Evolutionary conservation across 768 basidiomycete genomes (phyloP).

Genomic region (Auricularia sp.): DNA sequence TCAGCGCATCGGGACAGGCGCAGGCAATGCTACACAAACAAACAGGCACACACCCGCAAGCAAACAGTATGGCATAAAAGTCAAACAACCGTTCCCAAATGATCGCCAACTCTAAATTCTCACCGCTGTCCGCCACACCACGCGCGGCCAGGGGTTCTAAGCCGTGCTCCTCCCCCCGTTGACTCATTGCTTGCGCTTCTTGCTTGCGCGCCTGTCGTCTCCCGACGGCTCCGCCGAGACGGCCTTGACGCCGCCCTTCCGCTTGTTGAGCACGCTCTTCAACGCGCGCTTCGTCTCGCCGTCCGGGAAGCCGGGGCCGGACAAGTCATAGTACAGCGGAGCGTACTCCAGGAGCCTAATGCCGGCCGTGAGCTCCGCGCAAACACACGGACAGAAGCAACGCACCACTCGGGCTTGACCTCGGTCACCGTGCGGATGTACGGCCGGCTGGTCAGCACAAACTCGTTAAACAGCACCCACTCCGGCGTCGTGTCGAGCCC

Average conservation of each 20-base stretch:
- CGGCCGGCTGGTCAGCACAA: constrained; percentile 78
- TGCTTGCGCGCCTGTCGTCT: constrained; percentile 7
- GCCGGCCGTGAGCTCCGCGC: not conserved
- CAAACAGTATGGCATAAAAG: no score
- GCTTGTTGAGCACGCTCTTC: constrained; percentile 44
- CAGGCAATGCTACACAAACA: no score
- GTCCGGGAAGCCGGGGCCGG: constrained; percentile 39
- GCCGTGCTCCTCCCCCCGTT: not conserved
- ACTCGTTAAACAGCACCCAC: constrained; percentile 92
- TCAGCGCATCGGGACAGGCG: no score
- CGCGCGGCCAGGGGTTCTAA: no score
- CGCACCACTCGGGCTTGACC: constrained; percentile 76
- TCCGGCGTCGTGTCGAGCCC: constrained; percentile 81
- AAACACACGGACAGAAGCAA: constrained; percentile 4
- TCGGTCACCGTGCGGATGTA: constrained; percentile 91
- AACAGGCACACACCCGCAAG: no score
- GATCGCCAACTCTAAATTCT: no score
- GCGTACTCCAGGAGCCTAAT: constrained; percentile 56
- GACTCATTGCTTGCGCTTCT: constrained; percentile 10
- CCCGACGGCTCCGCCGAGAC: constrained; percentile 13
- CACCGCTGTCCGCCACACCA: no score
- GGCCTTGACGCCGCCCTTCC: constrained; percentile 27
- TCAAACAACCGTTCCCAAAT: no score
- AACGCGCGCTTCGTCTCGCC: constrained; percentile 64
- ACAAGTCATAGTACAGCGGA: constrained; percentile 57